phyloP scores from a whole-genome alignment of 148 eudicot genomes.

The Rhododendron simsii region DNA sequence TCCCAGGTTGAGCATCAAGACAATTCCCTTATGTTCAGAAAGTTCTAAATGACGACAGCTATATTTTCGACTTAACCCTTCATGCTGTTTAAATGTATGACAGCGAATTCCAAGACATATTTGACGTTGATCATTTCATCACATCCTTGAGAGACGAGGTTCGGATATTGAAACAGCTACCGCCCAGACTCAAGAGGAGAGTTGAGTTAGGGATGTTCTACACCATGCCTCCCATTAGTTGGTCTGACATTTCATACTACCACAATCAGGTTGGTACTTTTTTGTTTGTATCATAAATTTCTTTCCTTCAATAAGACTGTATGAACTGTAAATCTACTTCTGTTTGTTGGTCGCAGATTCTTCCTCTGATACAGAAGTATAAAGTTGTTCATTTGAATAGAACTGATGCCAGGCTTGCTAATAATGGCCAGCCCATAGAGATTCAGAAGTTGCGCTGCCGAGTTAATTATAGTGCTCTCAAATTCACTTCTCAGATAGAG shows the following conservation, averaged over 20 bases:
- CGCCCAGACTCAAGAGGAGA: slow-evolving; percentile 74
- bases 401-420: slow-evolving; percentile 92
- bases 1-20: slow-evolving; percentile 69
- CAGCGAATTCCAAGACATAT: slow-evolving; percentile 95
- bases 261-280: slow-evolving; percentile 53
- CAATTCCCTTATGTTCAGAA: slow-evolving; percentile 13
- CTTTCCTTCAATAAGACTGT: not conserved
- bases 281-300: not conserved
- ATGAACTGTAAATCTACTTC: not conserved
- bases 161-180: slow-evolving; percentile 76
- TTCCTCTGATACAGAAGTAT: slow-evolving; percentile 71
- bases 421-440: slow-evolving; percentile 67
- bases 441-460: slow-evolving; percentile 84
- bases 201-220: slow-evolving; percentile 56
- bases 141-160: slow-evolving; percentile 89
- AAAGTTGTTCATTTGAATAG: slow-evolving; percentile 83
- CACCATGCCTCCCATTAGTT: slow-evolving; percentile 89
- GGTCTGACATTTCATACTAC: slow-evolving; percentile 91
- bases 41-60: not conserved
- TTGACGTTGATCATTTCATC: slow-evolving; percentile 89
- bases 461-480: slow-evolving; percentile 67
- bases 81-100: slow-evolving; percentile 10
- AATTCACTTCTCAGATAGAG: slow-evolving; percentile 85
- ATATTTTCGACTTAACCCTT: not conserved
- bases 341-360: slow-evolving; percentile 49